Conservation (phyloP, 2,329 filamentous ascomycete genomes). For the Alternaria dauci region DNA sequence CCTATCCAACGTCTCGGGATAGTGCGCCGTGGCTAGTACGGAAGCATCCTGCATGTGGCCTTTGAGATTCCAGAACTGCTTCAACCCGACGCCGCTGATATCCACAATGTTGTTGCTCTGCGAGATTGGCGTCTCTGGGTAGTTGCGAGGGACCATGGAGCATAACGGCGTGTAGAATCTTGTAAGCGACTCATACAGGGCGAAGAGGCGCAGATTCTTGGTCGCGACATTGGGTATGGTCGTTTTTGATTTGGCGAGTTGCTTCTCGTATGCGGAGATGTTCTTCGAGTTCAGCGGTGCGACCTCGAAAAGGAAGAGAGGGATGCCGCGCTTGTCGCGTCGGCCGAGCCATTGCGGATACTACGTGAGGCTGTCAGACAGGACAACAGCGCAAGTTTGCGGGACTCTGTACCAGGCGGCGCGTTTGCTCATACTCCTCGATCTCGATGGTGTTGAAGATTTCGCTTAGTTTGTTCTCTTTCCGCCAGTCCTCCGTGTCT, state of each 20-base stretch:
- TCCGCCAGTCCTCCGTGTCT: conserved; percentile 87
- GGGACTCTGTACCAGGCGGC: conserved; percentile 69
- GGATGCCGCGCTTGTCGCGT: conserved; percentile 88
- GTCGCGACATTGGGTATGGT: conserved; percentile 72
- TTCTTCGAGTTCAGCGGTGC: conserved; percentile 82
- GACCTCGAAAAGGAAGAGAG: conserved; percentile 91
- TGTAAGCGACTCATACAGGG: conserved; percentile 91
- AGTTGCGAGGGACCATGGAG: conserved; percentile 76
- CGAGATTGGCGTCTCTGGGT: conserved; percentile 84
- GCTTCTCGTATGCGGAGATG: conserved; percentile 79
- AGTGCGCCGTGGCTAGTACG: conserved; percentile 87
- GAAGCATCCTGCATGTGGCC: conserved; percentile 92
- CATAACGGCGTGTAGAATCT: conserved; percentile 87
- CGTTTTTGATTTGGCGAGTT: conserved; percentile 62
- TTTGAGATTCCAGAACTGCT: conserved; percentile 96
- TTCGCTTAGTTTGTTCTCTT: conserved; percentile 77
- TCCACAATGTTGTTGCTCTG: conserved; percentile 96
- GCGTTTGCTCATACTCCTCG: conserved; percentile 81
- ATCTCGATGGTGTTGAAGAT: conserved; percentile 89
- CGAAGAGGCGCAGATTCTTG: conserved; percentile 85
- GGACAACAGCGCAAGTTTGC: conserved; percentile 6
- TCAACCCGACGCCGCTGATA: conserved; percentile 84
- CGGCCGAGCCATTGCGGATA: conserved; percentile 96
- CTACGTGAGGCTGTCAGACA: conserved; percentile 55
- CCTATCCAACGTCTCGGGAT: conserved; percentile 90